Percentiles rank a stretch among this genome's conserved stretches.
Conservation (phyloP, 768 basidiomycete genomes). For the Boletus pseudo-olivaceus region DNA sequence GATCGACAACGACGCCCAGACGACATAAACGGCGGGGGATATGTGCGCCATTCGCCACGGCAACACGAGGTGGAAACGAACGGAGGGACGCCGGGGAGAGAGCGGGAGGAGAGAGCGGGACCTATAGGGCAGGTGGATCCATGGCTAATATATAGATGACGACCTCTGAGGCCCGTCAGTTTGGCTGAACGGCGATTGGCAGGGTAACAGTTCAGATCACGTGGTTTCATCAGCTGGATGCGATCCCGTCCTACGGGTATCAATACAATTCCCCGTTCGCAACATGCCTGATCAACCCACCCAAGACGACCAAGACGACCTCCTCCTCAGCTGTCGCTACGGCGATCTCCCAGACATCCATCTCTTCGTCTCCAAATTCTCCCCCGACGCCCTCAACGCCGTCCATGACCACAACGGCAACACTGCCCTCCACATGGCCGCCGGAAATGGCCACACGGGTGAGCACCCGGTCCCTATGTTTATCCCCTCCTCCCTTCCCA, state of each 20-base stretch:
- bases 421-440: slow-evolving; percentile 80
- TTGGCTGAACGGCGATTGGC: neutral
- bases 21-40: slow-evolving; percentile 56
- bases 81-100: neutral
- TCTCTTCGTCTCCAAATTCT: slow-evolving; percentile 59
- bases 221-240: neutral
- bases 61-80: neutral
- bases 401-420: slow-evolving; percentile 77
- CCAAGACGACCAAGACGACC: slow-evolving; percentile 61
- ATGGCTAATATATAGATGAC: neutral
- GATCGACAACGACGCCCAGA: slow-evolving; percentile 56
- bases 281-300: slow-evolving; percentile 22
- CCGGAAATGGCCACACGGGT: slow-evolving; percentile 89
- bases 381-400: slow-evolving; percentile 42
- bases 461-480: slow-evolving; percentile 16
- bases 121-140: neutral
- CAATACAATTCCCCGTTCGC: too few species aligned
- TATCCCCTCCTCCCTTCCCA: neutral
- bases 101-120: neutral
- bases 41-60: slow-evolving; percentile 54
- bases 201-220: neutral
- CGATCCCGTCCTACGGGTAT: too few species aligned
- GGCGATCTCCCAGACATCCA: slow-evolving; percentile 82
- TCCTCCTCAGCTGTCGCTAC: slow-evolving; percentile 82
- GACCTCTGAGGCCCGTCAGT: neutral